A percentile compares a stretch with the other conserved stretches of the same genome.
phyloP scores from a whole-genome alignment of 495 filamentous ascomycete genomes.

The Daldinia decipiens region DNA sequence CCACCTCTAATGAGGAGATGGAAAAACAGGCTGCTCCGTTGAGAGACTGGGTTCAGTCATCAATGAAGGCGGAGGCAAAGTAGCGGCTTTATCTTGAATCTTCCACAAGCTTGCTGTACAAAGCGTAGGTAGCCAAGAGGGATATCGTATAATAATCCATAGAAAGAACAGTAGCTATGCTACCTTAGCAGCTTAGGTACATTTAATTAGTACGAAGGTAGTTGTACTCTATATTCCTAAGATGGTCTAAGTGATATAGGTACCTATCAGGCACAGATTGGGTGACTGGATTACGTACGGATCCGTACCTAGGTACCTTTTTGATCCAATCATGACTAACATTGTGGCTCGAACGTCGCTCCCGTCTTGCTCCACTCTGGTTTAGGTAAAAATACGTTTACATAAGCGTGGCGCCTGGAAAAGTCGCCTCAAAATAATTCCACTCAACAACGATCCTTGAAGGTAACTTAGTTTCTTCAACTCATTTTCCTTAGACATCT shows the following conservation, averaged over 20 bases:
- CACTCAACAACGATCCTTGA: constrained; percentile 25
- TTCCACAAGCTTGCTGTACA: too few relatives aligned
- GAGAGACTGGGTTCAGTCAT: constrained; percentile 69
- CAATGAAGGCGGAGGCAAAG: constrained; percentile 67
- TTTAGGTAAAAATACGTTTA: constrained; percentile 16
- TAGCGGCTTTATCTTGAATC: constrained; percentile 2
- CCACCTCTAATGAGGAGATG: constrained; percentile 55
- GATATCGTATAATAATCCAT: too few relatives aligned
- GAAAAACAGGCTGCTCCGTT: constrained; percentile 62
- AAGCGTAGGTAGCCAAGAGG: too few relatives aligned
- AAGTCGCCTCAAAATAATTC: constrained; percentile 30
- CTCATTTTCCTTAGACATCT: constrained; percentile 12
- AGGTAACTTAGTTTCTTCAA: constrained; percentile 32
- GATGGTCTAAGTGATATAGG: too few relatives aligned
- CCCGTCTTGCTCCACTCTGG: constrained; percentile 33
- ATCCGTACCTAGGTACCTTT: too few relatives aligned
- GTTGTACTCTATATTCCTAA: not conserved
- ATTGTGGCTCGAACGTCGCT: constrained; percentile 20
- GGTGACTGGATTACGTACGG: too few relatives aligned
- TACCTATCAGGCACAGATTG: too few relatives aligned
- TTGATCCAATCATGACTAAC: not conserved
- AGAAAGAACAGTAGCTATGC: too few relatives aligned
- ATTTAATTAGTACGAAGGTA: not conserved
- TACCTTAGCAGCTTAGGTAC: too few relatives aligned
- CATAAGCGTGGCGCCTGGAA: constrained; percentile 24